phyloP scores from a whole-genome alignment of 805 yeast genomes.

The Metschnikowia drakensbergensis region DNA sequence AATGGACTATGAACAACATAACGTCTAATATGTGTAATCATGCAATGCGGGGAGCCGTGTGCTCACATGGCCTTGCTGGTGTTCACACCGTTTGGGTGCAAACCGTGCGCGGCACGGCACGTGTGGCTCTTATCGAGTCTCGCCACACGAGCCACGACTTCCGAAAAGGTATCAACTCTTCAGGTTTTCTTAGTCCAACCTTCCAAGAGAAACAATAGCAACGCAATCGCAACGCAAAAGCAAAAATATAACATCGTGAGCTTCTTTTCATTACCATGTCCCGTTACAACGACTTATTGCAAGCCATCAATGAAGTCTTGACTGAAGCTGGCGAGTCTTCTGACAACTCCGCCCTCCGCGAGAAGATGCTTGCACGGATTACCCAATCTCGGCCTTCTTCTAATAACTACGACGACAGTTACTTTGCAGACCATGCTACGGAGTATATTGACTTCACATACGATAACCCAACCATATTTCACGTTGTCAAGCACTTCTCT shows the following conservation, averaged over 20 bases:
- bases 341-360: conserved; percentile 8
- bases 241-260: too few species aligned
- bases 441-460: conserved; percentile 69
- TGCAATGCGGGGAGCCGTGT: not conserved
- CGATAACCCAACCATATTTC: conserved; percentile 70
- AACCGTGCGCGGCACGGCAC: conserved; percentile 2
- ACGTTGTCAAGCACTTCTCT: conserved; percentile 56
- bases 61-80: conserved; percentile 1
- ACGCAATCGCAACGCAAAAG: too few species aligned
- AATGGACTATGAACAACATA: too few species aligned
- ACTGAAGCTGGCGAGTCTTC: conserved; percentile 7
- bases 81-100: conserved; percentile 2
- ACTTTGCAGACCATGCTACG: conserved; percentile 29
- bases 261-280: not conserved
- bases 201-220: too few species aligned
- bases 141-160: not conserved
- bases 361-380: conserved; percentile 9
- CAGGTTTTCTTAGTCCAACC: too few species aligned
- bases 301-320: conserved; percentile 12
- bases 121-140: conserved; percentile 1
- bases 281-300: conserved; percentile 13
- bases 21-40: not conserved
- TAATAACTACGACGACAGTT: conserved; percentile 16
- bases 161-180: not conserved
- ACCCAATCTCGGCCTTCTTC: conserved; percentile 2